Conservation (phyloP, 2,329 filamentous ascomycete species). For the Phialocephala sp. region DNA sequence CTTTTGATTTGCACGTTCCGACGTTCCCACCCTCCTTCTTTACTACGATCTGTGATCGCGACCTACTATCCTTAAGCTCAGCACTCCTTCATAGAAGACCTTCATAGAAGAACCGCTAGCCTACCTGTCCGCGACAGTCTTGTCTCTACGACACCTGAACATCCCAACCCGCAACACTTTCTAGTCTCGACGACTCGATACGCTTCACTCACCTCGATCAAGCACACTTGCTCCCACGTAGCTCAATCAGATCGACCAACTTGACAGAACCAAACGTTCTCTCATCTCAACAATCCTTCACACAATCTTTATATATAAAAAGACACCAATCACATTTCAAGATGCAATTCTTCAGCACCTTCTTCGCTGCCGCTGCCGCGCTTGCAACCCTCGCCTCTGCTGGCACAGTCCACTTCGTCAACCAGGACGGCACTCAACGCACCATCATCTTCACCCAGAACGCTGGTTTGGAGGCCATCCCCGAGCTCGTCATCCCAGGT, state of each 20-base stretch:
- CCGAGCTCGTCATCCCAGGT: constrained; percentile 33
- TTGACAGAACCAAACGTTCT: constrained; percentile 32
- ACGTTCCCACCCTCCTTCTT: constrained; percentile 35
- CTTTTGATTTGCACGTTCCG: constrained; percentile 25
- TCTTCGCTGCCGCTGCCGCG: constrained; percentile 49
- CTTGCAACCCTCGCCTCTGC: constrained; percentile 52
- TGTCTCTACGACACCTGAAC: constrained; percentile 34
- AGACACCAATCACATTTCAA: constrained; percentile 43
- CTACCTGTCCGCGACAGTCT: constrained; percentile 31
- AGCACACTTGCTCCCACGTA: constrained; percentile 19
- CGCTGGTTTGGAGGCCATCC: constrained; percentile 29
- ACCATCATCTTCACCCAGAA: constrained; percentile 42
- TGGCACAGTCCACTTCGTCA: constrained; percentile 62
- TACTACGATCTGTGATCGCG: constrained; percentile 39
- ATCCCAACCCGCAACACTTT: constrained; percentile 8
- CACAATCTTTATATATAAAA: constrained; percentile 9
- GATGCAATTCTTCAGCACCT: constrained; percentile 56
- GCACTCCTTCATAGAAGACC: constrained; percentile 22
- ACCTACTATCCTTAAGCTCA: constrained; percentile 32
- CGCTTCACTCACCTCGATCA: constrained; percentile 21
- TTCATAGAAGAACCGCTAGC: constrained; percentile 22
- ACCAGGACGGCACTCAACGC: constrained; percentile 55
- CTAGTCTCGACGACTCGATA: constrained; percentile 33
- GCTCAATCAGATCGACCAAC: constrained; percentile 34
- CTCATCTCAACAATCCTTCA: constrained; percentile 35